Evolutionary conservation across 495 filamentous ascomycete genomes (phyloP).

Genomic region (Aspergillus steynii): DNA sequence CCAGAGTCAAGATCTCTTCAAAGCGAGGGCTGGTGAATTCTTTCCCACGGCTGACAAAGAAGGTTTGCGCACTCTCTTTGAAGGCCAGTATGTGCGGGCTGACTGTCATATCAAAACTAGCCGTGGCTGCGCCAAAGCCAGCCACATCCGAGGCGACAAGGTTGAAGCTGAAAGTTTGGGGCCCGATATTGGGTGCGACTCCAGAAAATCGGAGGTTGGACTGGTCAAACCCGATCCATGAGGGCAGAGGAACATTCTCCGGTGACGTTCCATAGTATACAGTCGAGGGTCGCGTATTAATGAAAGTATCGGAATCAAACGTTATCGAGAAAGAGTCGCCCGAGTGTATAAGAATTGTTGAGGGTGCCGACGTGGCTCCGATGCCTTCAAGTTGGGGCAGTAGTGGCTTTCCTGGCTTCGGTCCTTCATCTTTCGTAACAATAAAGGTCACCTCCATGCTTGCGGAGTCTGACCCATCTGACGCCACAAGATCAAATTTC

Average conservation of each 20-base stretch:
- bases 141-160: constrained; percentile 79
- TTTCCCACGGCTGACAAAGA: constrained; percentile 60
- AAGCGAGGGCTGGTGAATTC: constrained; percentile 58
- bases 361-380: constrained; percentile 48
- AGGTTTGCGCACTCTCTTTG: constrained; percentile 51
- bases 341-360: constrained; percentile 47
- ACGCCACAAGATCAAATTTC: constrained; percentile 60
- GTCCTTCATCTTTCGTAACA: constrained; percentile 56
- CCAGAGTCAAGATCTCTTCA: constrained; percentile 55
- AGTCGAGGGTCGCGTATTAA: constrained; percentile 45
- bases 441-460: constrained; percentile 62
- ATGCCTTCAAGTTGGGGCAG: constrained; percentile 46
- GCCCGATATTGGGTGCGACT: constrained; percentile 67
- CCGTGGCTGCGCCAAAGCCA: constrained; percentile 69
- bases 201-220: constrained; percentile 68
- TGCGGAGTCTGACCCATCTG: constrained; percentile 57
- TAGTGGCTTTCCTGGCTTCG: constrained; percentile 47
- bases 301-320: constrained; percentile 51
- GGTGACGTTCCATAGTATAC: constrained; percentile 76
- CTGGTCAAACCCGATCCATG: constrained; percentile 79
- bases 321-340: constrained; percentile 44
- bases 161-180: constrained; percentile 70
- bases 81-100: constrained; percentile 68
- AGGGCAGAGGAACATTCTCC: constrained; percentile 80
- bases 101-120: constrained; percentile 68